Percentiles rank a stretch among this genome's conserved stretches.
Evolutionary conservation across 441 rosid species (phyloP).

Genomic region (Geranium incanum): DNA sequence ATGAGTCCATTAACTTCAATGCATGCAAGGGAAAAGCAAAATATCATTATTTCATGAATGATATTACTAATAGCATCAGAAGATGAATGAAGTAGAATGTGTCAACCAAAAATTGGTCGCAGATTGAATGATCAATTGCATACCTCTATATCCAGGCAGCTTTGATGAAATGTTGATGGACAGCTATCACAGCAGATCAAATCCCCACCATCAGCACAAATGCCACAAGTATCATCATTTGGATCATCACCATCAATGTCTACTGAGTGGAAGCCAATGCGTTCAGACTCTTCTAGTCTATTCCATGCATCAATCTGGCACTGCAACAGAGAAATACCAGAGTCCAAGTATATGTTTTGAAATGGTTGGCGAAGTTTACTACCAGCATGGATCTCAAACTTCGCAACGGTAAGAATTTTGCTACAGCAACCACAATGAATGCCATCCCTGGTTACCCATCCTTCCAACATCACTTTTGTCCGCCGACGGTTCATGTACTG

Average conservation of each 20-base stretch:
- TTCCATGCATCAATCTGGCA: conserved; percentile 92
- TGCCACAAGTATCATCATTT: conserved; percentile 91
- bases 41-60: neutral
- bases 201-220: conserved; percentile 98
- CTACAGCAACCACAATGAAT: conserved; percentile 96
- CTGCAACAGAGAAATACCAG: conserved; percentile 75
- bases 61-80: neutral
- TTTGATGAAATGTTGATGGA: conserved; percentile 91
- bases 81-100: neutral
- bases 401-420: conserved; percentile 71
- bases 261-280: conserved; percentile 48
- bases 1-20: neutral
- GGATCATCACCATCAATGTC: conserved; percentile 76
- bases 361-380: conserved; percentile 82
- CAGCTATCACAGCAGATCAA: conserved; percentile 96
- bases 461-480: conserved; percentile 77
- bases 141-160: conserved; percentile 82
- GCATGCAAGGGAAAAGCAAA: neutral
- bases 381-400: conserved; percentile 97
- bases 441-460: conserved; percentile 88
- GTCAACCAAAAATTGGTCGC: neutral
- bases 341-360: conserved; percentile 80
- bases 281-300: conserved; percentile 48
- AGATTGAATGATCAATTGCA: conserved; percentile 10
- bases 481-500: conserved; percentile 73